Evolutionary conservation across 805 yeast species (phyloP).

Genomic region (Clavispora vitiphila): DNA sequence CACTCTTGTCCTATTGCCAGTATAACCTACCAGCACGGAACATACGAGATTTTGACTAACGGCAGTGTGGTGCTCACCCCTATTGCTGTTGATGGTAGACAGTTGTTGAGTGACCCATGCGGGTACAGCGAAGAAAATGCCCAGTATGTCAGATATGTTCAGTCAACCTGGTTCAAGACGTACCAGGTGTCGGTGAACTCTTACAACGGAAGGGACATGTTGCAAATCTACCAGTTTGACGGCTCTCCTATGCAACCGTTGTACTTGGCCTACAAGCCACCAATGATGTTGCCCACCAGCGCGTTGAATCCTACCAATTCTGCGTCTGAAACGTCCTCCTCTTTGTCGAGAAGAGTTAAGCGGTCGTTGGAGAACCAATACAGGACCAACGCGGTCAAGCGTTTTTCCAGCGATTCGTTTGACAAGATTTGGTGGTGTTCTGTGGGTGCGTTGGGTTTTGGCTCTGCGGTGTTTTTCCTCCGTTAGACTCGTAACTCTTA

Average conservation of each 20-base stretch:
- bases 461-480: slow-evolving; percentile 32
- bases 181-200: slow-evolving; percentile 61
- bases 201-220: slow-evolving; percentile 78
- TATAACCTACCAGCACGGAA: slow-evolving; percentile 85
- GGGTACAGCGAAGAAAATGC: slow-evolving; percentile 34
- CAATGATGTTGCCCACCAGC: slow-evolving; percentile 90
- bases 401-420: slow-evolving; percentile 26
- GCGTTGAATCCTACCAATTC: slow-evolving; percentile 81
- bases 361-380: slow-evolving; percentile 76
- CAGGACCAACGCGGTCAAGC: slow-evolving; percentile 67
- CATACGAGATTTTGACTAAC: slow-evolving; percentile 54
- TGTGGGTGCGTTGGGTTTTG: slow-evolving; percentile 39
- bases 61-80: slow-evolving; percentile 73
- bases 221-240: slow-evolving; percentile 70
- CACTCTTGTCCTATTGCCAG: slow-evolving; percentile 85
- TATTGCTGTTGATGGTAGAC: slow-evolving; percentile 86
- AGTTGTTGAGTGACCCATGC: slow-evolving; percentile 85
- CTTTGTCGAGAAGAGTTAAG: slow-evolving; percentile 46
- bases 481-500: slow-evolving; percentile 2
- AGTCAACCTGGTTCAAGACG: slow-evolving; percentile 53
- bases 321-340: slow-evolving; percentile 30
- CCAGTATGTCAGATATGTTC: slow-evolving; percentile 66
- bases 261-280: slow-evolving; percentile 88
- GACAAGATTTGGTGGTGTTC: slow-evolving; percentile 56
- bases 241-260: slow-evolving; percentile 82